A percentile compares a stretch with the other conserved stretches of the same genome.
Evolutionary conservation across 441 rosid species (phyloP).

Genomic region (Populus hybrid): DNA sequence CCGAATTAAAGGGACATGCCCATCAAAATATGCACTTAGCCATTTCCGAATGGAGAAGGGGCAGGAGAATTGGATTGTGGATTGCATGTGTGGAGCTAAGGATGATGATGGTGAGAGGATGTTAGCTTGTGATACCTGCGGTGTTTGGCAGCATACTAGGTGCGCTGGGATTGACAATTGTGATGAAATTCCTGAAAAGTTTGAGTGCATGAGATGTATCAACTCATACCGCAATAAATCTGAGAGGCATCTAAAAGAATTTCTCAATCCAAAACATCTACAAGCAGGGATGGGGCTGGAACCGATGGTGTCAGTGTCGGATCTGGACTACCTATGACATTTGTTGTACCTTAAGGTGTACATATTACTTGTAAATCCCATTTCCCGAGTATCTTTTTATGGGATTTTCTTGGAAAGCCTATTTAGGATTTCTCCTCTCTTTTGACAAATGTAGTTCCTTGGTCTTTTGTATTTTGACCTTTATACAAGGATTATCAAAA

Average conservation of each 20-base stretch:
- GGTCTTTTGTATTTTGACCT: background rate
- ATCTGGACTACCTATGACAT: constrained; percentile 22
- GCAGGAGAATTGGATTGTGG: constrained; percentile 58
- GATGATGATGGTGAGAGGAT: constrained; percentile 84
- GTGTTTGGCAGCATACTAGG: constrained; percentile 73
- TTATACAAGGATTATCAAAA: background rate
- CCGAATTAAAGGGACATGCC: constrained; percentile 41
- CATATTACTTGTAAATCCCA: constrained; percentile 3
- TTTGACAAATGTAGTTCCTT: background rate
- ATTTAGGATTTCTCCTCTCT: background rate
- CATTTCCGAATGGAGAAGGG: constrained; percentile 68
- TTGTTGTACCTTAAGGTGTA: constrained; percentile 34
- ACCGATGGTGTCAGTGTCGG: constrained; percentile 23
- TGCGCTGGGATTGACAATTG: constrained; percentile 60
- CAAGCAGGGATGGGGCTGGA: constrained; percentile 16
- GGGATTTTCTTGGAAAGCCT: too few species aligned
- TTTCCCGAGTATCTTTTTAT: background rate
- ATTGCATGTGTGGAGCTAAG: constrained; percentile 64
- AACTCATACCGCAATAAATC: constrained; percentile 24
- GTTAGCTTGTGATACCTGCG: constrained; percentile 65
- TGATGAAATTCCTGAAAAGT: constrained; percentile 40
- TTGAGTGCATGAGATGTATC: constrained; percentile 40
- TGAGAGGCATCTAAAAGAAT: constrained; percentile 18
- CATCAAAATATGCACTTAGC: constrained; percentile 43
- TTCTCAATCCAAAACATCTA: constrained; percentile 18